Evolutionary conservation across 2,329 filamentous ascomycete genomes (phyloP), one percentile per base, ranked within the genome.

Genomic region (Arthroderma sp.): DNA sequence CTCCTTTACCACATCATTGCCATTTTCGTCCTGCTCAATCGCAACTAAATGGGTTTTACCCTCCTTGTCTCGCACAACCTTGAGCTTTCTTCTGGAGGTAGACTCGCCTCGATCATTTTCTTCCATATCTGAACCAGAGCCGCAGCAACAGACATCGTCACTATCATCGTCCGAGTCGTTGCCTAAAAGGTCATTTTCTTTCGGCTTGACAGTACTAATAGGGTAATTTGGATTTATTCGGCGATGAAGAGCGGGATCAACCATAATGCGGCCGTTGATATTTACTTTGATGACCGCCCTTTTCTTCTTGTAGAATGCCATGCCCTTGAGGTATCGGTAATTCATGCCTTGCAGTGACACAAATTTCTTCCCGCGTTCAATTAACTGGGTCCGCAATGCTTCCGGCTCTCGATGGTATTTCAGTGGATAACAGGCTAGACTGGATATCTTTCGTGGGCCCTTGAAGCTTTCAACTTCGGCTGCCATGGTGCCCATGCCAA

Each of bases 171-270:
- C 63, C 1, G 57, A 62, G 5, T 60, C 64, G 11, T 62, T 63
- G 1, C 40, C 65, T 1, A 78, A 56, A 1, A 77, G 61, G 53
- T 83, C 77, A 28, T 77, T 72, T 47, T 87, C 81, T 53, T 83
- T 82, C 0, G 83, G 77, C 41, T 82, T 80, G 44, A 94, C 79
- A 1, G 75, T 72, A 22, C 82, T 85, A 54, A 89, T 77, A 0
- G 75, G 76, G 53, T 94, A 94, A 58, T 94, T 94, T 1, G 87
- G 84, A 53, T 91, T 85, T 60, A 89, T 84, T 31, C 85, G 77
- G 6, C 86, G 78, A 64, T 93, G 87, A 36, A 83, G 84, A 3
- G 78, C 78, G 0, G 86, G 78, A 57, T 94, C 88, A 27, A 94
- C 72, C 86, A 94, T 94, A 50, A 94, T 74, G 29, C 88, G 80